Base-by-base conservation (phyloP, 129 eudicot genomes). In the Centaurea solstitialis region DNA sequence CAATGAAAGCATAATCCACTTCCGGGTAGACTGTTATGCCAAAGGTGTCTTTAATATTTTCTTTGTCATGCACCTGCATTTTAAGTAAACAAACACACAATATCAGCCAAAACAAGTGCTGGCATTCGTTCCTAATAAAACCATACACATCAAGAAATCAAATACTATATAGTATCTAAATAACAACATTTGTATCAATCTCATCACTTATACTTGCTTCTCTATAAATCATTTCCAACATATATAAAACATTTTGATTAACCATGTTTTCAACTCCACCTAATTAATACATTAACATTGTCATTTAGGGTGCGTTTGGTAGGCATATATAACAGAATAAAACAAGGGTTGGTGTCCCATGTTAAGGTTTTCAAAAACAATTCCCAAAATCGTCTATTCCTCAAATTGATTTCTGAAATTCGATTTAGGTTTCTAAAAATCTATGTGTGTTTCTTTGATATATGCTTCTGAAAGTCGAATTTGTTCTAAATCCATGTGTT, bases 1-100 rank as follows among this genome's bases (percentile, higher is more conserved):
- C 82, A 11, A 88, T 86, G 79, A 88, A 88, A 23, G 83, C 89
- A 18, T 76, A 85, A 77, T 88, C 89, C 20, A 86, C 89, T 62
- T 88, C 72, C 0, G 87, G 92, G 61, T 86, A 83, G 26, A 88
- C 87, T n/a, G 89, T 85, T 79, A 88, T 80, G 35, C 79, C 72
- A 15, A 85, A 88, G 20, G 82, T 88, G 75, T 85, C 91, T 30
- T 64, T 70, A 38, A 77, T 87, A 33, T 75, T 80, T 45, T 82
- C 82, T 43, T 80, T 86, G 73, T 75, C 84, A 59, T 83, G 86
- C 81, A 88, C 86, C 89, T 86, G 82, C 80, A 76, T 43, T 37
- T 18, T 62, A 22, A 3, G 70, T 69, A 47, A 21, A 75, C 21
- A 50, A 69, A 7, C n/a, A 67, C 1, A 67, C 0, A 45, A 10